Conservation (phyloP, 2,329 filamentous ascomycete genomes). For the Polychaeton citri region DNA sequence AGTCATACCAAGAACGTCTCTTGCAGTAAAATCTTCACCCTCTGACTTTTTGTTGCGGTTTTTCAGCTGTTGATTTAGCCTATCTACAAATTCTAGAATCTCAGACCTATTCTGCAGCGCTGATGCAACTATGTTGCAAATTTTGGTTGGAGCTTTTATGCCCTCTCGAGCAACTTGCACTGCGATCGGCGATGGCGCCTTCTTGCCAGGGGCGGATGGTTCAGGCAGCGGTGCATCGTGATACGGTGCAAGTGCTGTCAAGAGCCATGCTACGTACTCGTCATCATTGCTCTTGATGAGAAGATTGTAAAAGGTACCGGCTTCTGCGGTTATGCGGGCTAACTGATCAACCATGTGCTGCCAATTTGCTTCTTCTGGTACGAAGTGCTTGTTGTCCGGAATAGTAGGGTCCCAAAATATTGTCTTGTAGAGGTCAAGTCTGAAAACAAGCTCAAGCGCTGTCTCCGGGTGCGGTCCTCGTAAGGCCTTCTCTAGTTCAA, state of each 20-base stretch:
- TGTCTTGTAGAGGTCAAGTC: constrained; percentile 53
- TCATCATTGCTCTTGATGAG: constrained; percentile 52
- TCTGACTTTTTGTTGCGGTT: constrained; percentile 31
- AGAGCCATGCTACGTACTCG: constrained; percentile 60
- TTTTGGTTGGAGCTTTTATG: constrained; percentile 65
- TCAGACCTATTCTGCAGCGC: constrained; percentile 49
- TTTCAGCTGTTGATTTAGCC: constrained; percentile 31
- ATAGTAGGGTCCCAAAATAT: constrained; percentile 57
- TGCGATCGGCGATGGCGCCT: constrained; percentile 44
- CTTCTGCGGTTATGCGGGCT: constrained; percentile 32
- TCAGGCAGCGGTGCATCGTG: constrained; percentile 33
- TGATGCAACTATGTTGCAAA: constrained; percentile 53
- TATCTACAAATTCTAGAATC: constrained; percentile 49
- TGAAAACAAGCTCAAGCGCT: constrained; percentile 52
- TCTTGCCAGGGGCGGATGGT: constrained; percentile 30
- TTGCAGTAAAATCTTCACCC: constrained; percentile 27
- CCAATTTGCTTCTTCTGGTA: constrained; percentile 50
- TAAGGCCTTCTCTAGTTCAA: constrained; percentile 85
- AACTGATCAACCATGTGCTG: constrained; percentile 50
- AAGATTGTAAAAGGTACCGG: constrained; percentile 8
- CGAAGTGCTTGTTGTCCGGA: constrained; percentile 32
- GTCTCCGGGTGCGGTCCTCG: constrained; percentile 53
- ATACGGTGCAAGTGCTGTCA: constrained; percentile 67
- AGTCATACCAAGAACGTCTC: constrained; percentile 59
- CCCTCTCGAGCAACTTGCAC: constrained; percentile 59